Conservation (phyloP, 768 basidiomycete species). For the Auricularia cornea region DNA sequence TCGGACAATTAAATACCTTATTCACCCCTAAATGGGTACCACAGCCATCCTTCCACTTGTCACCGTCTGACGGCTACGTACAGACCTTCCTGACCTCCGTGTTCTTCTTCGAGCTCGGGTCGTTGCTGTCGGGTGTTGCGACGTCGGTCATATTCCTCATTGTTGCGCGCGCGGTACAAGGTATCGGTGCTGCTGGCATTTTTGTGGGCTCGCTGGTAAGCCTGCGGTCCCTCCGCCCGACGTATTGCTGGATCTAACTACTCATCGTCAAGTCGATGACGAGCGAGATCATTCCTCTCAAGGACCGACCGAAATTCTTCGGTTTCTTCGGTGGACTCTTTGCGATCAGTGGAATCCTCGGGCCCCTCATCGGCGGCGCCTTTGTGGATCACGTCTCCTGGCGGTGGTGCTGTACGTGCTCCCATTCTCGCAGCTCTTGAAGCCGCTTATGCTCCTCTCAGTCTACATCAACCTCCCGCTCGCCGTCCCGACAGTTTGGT, state of each 20-base stretch:
- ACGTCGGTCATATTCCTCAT: slow-evolving; percentile 23
- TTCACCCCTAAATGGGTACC: slow-evolving; percentile 20
- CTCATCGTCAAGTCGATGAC: slow-evolving; percentile 2
- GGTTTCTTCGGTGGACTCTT: slow-evolving; percentile 12
- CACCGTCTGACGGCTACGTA: neutral
- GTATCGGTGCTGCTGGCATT: slow-evolving; percentile 25
- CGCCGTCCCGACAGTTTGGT: slow-evolving; percentile 20
- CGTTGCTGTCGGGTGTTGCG: slow-evolving; percentile 24
- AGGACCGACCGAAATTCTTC: slow-evolving; percentile 4
- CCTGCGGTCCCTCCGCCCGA: neutral
- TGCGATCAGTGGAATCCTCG: slow-evolving; percentile 24
- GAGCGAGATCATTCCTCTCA: neutral
- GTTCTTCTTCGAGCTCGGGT: slow-evolving; percentile 28
- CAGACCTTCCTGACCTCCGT: slow-evolving; percentile 1
- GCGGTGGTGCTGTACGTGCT: slow-evolving; percentile 20
- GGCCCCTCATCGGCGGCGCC: slow-evolving; percentile 28
- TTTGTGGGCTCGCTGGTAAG: slow-evolving; percentile 9
- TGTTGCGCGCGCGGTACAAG: slow-evolving; percentile 25
- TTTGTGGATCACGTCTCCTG: slow-evolving; percentile 26
- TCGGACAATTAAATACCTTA: slow-evolving; percentile 24
- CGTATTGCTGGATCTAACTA: neutral
- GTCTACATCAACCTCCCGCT: slow-evolving; percentile 26
- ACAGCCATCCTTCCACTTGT: no score
- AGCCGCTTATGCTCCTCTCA: no score
- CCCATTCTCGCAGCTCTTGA: no score